phyloP scores from a whole-genome alignment of 1,139 yeast genomes.

The Magnusiomyces magnusii region DNA sequence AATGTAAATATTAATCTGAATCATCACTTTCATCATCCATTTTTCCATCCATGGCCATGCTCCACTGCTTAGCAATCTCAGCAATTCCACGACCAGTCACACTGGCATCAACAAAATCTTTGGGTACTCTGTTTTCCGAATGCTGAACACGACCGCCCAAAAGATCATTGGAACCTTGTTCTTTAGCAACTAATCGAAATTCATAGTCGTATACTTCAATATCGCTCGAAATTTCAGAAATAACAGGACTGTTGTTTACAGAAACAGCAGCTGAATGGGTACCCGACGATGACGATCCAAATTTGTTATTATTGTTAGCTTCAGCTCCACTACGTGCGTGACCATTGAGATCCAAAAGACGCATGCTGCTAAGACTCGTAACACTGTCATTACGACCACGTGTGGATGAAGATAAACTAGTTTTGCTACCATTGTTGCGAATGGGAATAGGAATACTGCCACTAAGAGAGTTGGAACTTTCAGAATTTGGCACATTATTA shows the following conservation, averaged over 20 bases:
- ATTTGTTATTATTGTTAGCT: not conserved
- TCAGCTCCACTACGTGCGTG: not conserved
- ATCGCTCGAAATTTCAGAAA: not conserved
- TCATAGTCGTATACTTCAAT: conserved; percentile 34
- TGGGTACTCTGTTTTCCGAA: conserved; percentile 85
- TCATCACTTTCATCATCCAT: conserved; percentile 56
- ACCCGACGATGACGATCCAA: not conserved
- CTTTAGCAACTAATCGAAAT: conserved; percentile 59
- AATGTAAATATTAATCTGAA: too few relatives aligned
- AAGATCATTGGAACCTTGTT: conserved; percentile 54
- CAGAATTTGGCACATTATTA: conserved; percentile 37
- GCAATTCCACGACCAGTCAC: conserved; percentile 38
- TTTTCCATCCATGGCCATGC: conserved; percentile 16
- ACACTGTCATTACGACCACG: not conserved
- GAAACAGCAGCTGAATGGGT: not conserved
- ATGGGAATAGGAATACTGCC: conserved; percentile 77
- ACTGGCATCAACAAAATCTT: conserved; percentile 81
- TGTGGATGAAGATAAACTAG: conserved; percentile 27
- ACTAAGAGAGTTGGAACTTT: conserved; percentile 40
- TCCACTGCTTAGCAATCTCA: conserved; percentile 27
- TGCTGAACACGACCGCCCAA: conserved; percentile 58
- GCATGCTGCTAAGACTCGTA: not conserved
- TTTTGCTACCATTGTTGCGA: conserved; percentile 55
- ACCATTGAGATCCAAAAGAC: not conserved
- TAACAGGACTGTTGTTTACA: not conserved